Evolutionary conservation across 176 grass and related monocot species (phyloP), one percentile per base, ranked within the genome.

Genomic region (Oryza coarctata): DNA sequence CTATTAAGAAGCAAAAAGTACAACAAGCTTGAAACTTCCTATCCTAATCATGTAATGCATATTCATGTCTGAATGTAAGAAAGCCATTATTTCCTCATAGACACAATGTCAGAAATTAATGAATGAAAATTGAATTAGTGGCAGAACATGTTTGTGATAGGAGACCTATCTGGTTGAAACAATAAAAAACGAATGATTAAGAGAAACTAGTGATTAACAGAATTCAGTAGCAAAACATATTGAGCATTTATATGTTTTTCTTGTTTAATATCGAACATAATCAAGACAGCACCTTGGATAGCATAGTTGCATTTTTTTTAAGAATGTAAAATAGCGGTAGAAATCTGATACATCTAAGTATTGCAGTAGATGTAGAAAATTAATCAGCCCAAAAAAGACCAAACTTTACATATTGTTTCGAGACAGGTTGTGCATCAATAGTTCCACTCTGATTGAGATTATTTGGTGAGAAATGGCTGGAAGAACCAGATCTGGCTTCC

Each of bases 341-440:
- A 74, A n/a, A 86, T 49, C 6, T 29, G 15, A 20, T 25, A 30
- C n/a, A 36, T 66, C 17, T 32, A 80, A 41, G 61, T 74, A 75
- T 44, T 63, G 13, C 35, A 60, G 52, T 70, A 38, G 47, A 70
- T 31, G 11, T 75, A 13, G 1, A 52, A 89, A 70, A 33, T 68
- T 15, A 74, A 28, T 78, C 61, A 74, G 26, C 26, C 22, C 33
- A 83, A 73, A 73, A 35, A 80, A 74, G 75, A 74, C 25, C 20
- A 68, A 82, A 89, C 85, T 55, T 70, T 88, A 94, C 89, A 39
- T 88, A 80, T 63, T 91, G 87, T 75, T 41, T 86, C 26, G 82
- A 87, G 57, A 80, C 58, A 78, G 80, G 84, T 63, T 89, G 80
- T 68, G 73, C 84, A 33, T 91, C 85, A 89, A 74, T 45, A 78